A percentile compares a stretch with the other conserved stretches of the same genome.
These are phyloP conservation scores for Xylaria sp. DNA, from an alignment of 2,329 filamentous ascomycete species.

Conservation along the genomic window DNA sequence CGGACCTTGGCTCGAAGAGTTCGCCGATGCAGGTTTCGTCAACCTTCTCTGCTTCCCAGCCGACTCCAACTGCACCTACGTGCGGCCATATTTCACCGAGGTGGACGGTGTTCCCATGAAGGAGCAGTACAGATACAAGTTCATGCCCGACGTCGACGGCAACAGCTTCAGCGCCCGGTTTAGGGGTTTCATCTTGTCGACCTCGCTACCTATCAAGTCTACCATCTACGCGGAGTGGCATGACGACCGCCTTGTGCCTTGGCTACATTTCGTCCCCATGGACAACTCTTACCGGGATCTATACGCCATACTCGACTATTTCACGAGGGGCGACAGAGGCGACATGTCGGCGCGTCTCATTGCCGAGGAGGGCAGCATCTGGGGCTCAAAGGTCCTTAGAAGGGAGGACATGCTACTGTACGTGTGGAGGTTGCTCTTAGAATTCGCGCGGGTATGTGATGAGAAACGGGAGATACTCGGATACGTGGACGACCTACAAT, in stretches of 20 bases:
- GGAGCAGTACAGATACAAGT: slow-evolving; percentile 51
- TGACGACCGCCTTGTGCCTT: slow-evolving; percentile 60
- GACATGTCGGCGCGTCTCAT: slow-evolving; percentile 53
- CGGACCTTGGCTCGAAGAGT: slow-evolving; percentile 32
- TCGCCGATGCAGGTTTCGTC: slow-evolving; percentile 35
- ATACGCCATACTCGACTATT: slow-evolving; percentile 60
- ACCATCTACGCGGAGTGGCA: slow-evolving; percentile 69
- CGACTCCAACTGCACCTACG: slow-evolving; percentile 32
- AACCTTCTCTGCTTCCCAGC: slow-evolving; percentile 35
- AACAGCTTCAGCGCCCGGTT: slow-evolving; percentile 55
- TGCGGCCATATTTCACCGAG: slow-evolving; percentile 26
- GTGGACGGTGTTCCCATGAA: slow-evolving; percentile 34
- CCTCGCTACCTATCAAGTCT: slow-evolving; percentile 60
- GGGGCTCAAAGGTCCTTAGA: slow-evolving; percentile 56
- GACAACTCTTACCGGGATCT: slow-evolving; percentile 61
- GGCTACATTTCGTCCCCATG: slow-evolving; percentile 66
- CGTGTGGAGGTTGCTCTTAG: slow-evolving; percentile 52
- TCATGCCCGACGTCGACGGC: slow-evolving; percentile 63
- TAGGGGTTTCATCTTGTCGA: slow-evolving; percentile 56
- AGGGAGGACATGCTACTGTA: slow-evolving; percentile 61
- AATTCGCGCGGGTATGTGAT: slow-evolving; percentile 46
- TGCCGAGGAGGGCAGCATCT: slow-evolving; percentile 52
- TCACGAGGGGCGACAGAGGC: slow-evolving; percentile 46
- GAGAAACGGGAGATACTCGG: slow-evolving; percentile 35
- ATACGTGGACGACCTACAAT: slow-evolving; percentile 33